These are phyloP conservation scores for Geosiphon pyriformis DNA, from an alignment of 192 early-diverging fungal genomes.

Conservation along the genomic window DNA sequence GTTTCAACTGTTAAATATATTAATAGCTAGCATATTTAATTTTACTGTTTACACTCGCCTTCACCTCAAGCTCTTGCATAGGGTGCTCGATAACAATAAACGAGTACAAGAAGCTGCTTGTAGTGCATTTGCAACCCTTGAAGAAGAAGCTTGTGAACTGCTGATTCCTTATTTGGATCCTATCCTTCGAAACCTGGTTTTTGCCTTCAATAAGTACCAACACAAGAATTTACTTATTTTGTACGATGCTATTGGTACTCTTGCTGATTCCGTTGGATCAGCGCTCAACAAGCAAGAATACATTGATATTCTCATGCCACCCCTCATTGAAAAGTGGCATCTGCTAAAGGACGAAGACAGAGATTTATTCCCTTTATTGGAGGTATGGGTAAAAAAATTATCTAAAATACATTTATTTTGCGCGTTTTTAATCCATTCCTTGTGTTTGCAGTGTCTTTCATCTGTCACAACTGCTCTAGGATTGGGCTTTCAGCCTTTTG, in stretches of 20 bases:
- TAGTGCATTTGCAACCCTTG: conserved; percentile 91
- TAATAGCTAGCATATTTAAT: background rate
- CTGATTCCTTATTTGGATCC: conserved; percentile 85
- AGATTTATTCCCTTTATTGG: conserved; percentile 89
- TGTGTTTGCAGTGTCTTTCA: conserved; percentile 63
- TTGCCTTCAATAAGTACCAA: conserved; percentile 89
- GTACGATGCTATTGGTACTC: conserved; percentile 96
- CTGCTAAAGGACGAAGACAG: conserved; percentile 74
- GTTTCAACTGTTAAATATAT: no score
- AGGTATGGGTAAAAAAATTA: conserved; percentile 50
- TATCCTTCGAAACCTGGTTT: conserved; percentile 76
- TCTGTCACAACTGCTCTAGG: conserved; percentile 85
- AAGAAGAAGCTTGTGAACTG: conserved; percentile 81
- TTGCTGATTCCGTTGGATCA: conserved; percentile 85
- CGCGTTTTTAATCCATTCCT: background rate
- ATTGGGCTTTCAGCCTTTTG: conserved; percentile 79
- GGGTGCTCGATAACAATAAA: conserved; percentile 94
- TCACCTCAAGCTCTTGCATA: conserved; percentile 45
- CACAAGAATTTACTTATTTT: conserved; percentile 92
- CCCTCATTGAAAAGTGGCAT: conserved; percentile 84
- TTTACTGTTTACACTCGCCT: conserved; percentile 11
- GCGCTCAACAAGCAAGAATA: conserved; percentile 77
- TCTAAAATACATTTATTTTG: background rate
- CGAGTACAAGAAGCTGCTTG: conserved; percentile 97
- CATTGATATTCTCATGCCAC: conserved; percentile 81